Evolutionary conservation across 1,284 basidiomycete genomes (phyloP), one percentile per base, ranked within the genome.

Genomic region (Ceratobasidium sp.): DNA sequence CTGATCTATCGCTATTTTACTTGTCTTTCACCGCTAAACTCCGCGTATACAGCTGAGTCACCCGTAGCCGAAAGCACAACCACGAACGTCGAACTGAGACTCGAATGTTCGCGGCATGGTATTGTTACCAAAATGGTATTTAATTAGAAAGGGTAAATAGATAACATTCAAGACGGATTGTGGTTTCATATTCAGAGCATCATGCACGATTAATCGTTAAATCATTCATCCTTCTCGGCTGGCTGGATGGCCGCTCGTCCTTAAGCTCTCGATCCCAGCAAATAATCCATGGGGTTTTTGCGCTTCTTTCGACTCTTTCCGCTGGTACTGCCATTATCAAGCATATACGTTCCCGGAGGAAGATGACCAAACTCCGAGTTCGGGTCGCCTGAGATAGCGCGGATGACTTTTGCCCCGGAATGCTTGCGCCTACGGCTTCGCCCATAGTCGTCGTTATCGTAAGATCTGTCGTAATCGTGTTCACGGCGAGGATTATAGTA

Each of bases 291-390:
- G 42, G 28, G 26, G 5, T 18, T 61, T 9, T 44, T 23, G 18
- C 61, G 40, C 9, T 64, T 40, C 44, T 33, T 63, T 6, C 28
- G 69, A 18, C 44, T 28, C 58, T 20, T 55, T 13, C 55, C 18
- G 1, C 42, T 15, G 55, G 42, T 61, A 23, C 42, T 73, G 44
- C 40, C 56, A 13, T 40, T 33, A 39, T 42, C 33, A 58, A 73
- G 23, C 70, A 61, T 73, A 39, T 73, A 73, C 9, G 70, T 73
- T 12, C 70, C 70, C 20, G 70, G 70, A n/a, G 70, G 70, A n/a
- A 73, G 49, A 49, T 73, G 70, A 4, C 70, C 51, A 49, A 44
- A 73, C 58, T 73, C 70, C 9, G 56, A 61, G 3, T 12, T 10
- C 2, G 70, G 56, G 23, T 73, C 70, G 15, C 70, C 70, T 12